phyloP scores from a whole-genome alignment of 176 grass and related monocot genomes.

The Carex myosuroides region DNA sequence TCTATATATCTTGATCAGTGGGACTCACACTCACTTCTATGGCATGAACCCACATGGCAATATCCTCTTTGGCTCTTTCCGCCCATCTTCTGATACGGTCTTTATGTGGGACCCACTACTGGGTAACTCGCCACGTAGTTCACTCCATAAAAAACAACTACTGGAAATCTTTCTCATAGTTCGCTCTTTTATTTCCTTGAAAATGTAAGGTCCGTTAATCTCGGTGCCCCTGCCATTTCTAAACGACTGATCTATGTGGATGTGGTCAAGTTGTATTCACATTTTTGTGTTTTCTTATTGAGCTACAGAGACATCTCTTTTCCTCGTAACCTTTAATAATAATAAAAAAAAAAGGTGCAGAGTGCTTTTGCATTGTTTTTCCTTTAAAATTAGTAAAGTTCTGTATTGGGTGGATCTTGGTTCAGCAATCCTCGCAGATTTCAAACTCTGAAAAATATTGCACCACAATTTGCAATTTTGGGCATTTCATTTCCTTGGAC shows the following conservation, averaged over 20 bases:
- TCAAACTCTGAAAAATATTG: neutral
- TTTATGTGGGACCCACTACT: neutral
- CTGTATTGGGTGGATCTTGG: slow-evolving; percentile 14
- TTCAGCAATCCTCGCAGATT: neutral
- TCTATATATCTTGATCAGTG: neutral
- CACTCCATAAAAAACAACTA: neutral
- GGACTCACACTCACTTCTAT: neutral
- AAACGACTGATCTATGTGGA: neutral
- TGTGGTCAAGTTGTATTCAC: neutral
- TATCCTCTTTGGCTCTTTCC: too few relatives aligned
- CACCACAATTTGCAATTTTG: slow-evolving; percentile 7
- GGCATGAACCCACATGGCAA: neutral
- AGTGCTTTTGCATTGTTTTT: neutral
- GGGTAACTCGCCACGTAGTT: neutral
- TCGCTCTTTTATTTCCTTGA: neutral
- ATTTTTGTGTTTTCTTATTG: neutral
- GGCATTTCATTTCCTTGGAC: neutral
- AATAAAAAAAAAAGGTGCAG: neutral
- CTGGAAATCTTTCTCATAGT: neutral
- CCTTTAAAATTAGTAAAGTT: slow-evolving; percentile 14
- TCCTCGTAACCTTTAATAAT: neutral
- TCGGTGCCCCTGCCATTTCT: neutral
- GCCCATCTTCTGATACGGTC: too few relatives aligned
- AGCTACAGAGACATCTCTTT: neutral
- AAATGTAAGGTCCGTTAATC: neutral